These are phyloP conservation scores for Rhizomucor pusillus DNA, from an alignment of 371 early-diverging fungal species.

Conservation along the genomic window DNA sequence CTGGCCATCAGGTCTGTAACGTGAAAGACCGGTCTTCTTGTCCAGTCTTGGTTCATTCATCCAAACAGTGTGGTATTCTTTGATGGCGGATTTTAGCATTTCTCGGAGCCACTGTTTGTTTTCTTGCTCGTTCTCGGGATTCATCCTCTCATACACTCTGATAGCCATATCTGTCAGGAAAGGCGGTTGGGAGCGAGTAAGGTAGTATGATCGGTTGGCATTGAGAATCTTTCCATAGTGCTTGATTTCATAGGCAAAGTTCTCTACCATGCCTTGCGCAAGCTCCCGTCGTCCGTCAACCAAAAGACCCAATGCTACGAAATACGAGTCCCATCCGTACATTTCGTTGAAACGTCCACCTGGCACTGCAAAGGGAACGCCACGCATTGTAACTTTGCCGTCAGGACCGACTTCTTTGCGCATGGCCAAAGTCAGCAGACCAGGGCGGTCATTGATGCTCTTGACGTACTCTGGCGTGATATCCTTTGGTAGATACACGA, in stretches of 20 bases:
- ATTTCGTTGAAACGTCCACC: conserved; percentile 98
- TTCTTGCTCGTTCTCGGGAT: conserved; percentile 44
- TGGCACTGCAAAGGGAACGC: conserved; percentile 95
- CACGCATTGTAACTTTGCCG: conserved; percentile 56
- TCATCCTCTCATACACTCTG: conserved; percentile 68
- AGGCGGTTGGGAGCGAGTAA: conserved; percentile 96
- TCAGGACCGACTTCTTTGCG: conserved; percentile 45
- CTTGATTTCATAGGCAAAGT: conserved; percentile 93
- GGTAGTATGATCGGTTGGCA: conserved; percentile 96
- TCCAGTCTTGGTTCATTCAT: conserved; percentile 80
- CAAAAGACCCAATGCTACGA: conserved; percentile 87
- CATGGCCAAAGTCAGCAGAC: conserved; percentile 87
- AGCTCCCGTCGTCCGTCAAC: conserved; percentile 82
- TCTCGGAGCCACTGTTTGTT: conserved; percentile 80
- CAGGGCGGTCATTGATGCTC: conserved; percentile 84
- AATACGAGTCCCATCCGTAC: conserved; percentile 99
- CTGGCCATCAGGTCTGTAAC: conserved; percentile 85
- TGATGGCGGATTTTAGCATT: conserved; percentile 76
- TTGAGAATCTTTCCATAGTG: conserved; percentile 98
- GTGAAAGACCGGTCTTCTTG: conserved; percentile 71
- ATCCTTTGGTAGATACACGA: conserved; percentile 79
- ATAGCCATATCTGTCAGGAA: conserved; percentile 96
- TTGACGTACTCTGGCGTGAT: conserved; percentile 92
- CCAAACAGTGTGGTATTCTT: conserved; percentile 95
- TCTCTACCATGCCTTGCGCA: conserved; percentile 93